Evolutionary conservation across 768 basidiomycete species (phyloP).

Genomic region (Gymnopilus junonius): DNA sequence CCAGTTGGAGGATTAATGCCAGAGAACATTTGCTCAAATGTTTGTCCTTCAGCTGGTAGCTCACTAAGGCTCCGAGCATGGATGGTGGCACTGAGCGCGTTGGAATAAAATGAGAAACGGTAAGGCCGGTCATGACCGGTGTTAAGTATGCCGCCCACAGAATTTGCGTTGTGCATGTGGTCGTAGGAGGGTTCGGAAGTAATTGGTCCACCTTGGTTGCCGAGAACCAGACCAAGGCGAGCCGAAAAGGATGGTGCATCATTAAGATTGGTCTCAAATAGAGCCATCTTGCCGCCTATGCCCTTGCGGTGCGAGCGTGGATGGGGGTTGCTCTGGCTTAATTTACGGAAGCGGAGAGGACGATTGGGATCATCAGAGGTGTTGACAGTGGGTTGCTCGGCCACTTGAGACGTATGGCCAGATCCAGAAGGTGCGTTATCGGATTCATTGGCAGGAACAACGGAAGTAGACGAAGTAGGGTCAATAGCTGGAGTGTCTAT

Average conservation of each 20-base stretch:
- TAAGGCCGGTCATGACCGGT: slow-evolving; percentile 87
- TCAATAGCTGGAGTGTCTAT: not conserved
- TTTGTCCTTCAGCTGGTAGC: slow-evolving; percentile 91
- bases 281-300: slow-evolving; percentile 82
- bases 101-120: slow-evolving; percentile 98
- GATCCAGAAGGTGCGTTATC: slow-evolving; percentile 20
- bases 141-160: slow-evolving; percentile 42
- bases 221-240: slow-evolving; percentile 36
- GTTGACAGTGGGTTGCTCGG: slow-evolving; percentile 12
- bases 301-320: slow-evolving; percentile 64
- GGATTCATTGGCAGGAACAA: not conserved
- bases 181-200: slow-evolving; percentile 29
- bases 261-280: slow-evolving; percentile 73
- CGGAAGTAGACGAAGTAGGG: not conserved
- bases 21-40: slow-evolving; percentile 88
- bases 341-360: slow-evolving; percentile 76
- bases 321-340: slow-evolving; percentile 79
- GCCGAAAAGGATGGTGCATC: slow-evolving; percentile 53
- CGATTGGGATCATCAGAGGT: slow-evolving; percentile 27
- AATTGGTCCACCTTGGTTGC: slow-evolving; percentile 18
- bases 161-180: slow-evolving; percentile 24
- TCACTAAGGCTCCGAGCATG: slow-evolving; percentile 93
- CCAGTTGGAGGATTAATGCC: slow-evolving; percentile 39
- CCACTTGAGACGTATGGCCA: slow-evolving; percentile 2
- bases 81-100: slow-evolving; percentile 88